Percentiles rank a stretch among this genome's conserved stretches.
Conservation (phyloP, 2,329 filamentous ascomycete genomes). For the Endothia cerciana region DNA sequence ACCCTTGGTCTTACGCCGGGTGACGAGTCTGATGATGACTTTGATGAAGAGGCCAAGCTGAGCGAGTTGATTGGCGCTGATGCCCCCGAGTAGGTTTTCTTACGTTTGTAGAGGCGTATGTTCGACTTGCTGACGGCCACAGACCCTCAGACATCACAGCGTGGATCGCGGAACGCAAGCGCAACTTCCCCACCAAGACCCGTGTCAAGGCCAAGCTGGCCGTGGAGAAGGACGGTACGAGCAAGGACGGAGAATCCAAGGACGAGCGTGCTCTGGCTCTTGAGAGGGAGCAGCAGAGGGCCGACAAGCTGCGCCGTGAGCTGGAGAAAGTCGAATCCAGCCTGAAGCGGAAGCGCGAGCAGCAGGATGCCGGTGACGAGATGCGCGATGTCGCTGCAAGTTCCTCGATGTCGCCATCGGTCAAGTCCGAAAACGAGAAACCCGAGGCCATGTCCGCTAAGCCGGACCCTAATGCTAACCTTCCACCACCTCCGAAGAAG, state of each 20-base stretch:
- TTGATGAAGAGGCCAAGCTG: constrained; percentile 69
- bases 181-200: constrained; percentile 78
- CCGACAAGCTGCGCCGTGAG: constrained; percentile 65
- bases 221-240: constrained; percentile 52
- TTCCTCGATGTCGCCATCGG: constrained; percentile 42
- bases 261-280: constrained; percentile 45
- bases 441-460: constrained; percentile 62
- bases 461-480: constrained; percentile 38
- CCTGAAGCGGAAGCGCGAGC: constrained; percentile 70
- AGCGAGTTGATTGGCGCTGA: constrained; percentile 60
- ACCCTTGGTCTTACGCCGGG: constrained; percentile 73
- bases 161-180: constrained; percentile 81
- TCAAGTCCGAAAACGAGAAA: constrained; percentile 60
- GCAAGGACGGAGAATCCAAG: constrained; percentile 64
- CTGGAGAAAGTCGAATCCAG: constrained; percentile 73
- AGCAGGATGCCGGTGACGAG: constrained; percentile 69
- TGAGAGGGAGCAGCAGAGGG: constrained; percentile 58
- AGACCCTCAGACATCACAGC: constrained; percentile 72
- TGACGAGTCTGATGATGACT: constrained; percentile 67
- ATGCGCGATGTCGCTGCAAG: constrained; percentile 54
- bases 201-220: constrained; percentile 68
- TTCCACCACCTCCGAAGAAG: constrained; percentile 54
- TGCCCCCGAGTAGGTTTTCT: constrained; percentile 54
- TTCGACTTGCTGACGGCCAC: constrained; percentile 27
- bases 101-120: constrained; percentile 18